These are phyloP conservation scores for Beauveria brongniartii DNA, from an alignment of 2,329 filamentous ascomycete species.

Conservation along the genomic window DNA sequence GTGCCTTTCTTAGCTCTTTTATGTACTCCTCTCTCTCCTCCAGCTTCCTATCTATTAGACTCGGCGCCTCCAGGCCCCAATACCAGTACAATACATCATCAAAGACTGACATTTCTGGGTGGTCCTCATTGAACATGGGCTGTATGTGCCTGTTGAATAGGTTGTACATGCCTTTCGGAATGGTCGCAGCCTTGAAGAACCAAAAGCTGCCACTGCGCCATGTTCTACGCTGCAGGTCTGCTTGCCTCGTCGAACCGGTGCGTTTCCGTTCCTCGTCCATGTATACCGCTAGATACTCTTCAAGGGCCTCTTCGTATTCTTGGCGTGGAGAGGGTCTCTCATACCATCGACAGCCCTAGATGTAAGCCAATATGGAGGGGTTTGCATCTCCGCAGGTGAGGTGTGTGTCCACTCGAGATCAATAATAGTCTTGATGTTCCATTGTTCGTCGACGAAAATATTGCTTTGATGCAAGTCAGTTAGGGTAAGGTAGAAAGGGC, in stretches of 20 bases:
- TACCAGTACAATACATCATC: neutral
- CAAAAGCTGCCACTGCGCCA: neutral
- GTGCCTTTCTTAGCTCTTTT: neutral
- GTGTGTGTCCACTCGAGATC: constrained; percentile 24
- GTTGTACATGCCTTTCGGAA: neutral
- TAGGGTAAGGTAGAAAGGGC: constrained; percentile 25
- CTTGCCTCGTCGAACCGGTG: neutral
- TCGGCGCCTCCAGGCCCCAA: neutral
- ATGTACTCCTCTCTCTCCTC: neutral
- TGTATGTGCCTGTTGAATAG: neutral
- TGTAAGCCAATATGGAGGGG: constrained; percentile 22
- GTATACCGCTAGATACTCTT: neutral
- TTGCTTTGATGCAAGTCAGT: constrained; percentile 31
- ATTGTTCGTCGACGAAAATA: constrained; percentile 24
- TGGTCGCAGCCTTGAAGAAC: neutral
- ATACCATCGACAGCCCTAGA: constrained; percentile 7
- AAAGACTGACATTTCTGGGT: neutral
- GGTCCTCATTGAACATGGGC: neutral
- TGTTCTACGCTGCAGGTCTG: neutral
- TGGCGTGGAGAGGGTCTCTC: neutral
- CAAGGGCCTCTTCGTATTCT: neutral
- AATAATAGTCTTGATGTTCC: constrained; percentile 23
- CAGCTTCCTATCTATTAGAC: neutral
- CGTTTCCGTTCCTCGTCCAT: neutral
- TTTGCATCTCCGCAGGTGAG: constrained; percentile 18